Conservation (phyloP, 2,329 filamentous ascomycete genomes). For the Curvularia verruculosa region DNA sequence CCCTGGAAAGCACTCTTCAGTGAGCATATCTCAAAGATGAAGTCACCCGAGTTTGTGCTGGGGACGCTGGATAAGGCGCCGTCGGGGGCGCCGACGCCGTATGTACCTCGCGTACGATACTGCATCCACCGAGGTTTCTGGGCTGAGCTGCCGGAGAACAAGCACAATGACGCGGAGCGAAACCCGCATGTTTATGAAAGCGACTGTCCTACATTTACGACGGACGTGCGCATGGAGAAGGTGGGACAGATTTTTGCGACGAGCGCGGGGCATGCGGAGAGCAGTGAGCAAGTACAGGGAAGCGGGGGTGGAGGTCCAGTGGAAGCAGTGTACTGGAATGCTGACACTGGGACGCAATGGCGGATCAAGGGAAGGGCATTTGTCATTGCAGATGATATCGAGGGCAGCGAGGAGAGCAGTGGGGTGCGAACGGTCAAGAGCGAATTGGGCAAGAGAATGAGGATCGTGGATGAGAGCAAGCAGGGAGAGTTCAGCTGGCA, state of each 20-base stretch:
- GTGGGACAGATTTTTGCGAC: conserved; percentile 69
- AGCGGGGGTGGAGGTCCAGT: conserved; percentile 71
- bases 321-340: conserved; percentile 86
- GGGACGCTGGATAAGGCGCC: conserved; percentile 56
- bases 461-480: conserved; percentile 55
- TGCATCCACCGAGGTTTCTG: conserved; percentile 89
- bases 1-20: conserved; percentile 61
- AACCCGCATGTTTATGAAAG: conserved; percentile 76
- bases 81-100: conserved; percentile 48
- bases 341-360: conserved; percentile 78
- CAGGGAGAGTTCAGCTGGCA: conserved; percentile 73
- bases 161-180: conserved; percentile 71
- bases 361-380: conserved; percentile 77
- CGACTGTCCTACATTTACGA: conserved; percentile 83
- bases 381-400: conserved; percentile 73
- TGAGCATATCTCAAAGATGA: conserved; percentile 57
- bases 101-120: conserved; percentile 68
- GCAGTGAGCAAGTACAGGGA: conserved; percentile 52
- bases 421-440: conserved; percentile 65
- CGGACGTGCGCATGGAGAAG: conserved; percentile 88
- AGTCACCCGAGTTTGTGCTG: conserved; percentile 58
- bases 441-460: conserved; percentile 68
- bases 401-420: conserved; percentile 59
- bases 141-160: conserved; percentile 72
- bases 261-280: conserved; percentile 54